Base-by-base conservation (phyloP, 2,329 filamentous ascomycete genomes). In the Ophiostoma perfectum region DNA sequence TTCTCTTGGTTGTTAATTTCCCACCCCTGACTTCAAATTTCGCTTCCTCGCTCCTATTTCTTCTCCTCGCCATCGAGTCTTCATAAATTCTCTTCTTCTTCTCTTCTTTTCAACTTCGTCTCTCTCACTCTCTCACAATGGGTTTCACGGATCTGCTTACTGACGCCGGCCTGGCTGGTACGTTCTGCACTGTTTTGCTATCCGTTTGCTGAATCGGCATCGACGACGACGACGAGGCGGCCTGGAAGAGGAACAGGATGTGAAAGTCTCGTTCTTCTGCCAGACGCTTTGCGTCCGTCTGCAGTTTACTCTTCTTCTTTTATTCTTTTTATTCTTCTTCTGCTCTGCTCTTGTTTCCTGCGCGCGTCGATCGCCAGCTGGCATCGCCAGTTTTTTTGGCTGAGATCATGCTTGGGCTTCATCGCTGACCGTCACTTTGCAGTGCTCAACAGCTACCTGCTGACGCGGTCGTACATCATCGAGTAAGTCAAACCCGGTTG, bases 381-480 rank as follows among this genome's bases (percentile, higher is more conserved):
- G 27, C 55, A 55, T 44, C 12, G 52, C 65, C 41, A 58, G 14
- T 12, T 41, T 27, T 27, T 52, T 41, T 39, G 44, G 65, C 18
- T 18, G 39, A 55, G 1, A 47, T 14, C 65, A 55, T 36, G 44
- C 38, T n/a, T 49, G 63, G 66, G 49, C 49, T 44, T 49, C 27
- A 58, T 70, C 66, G 62, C 68, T 71, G 70, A 70, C 71, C 52
- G 45, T 55, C 58, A 52, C 52, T 41, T 65, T 42, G 67, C 74
- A 86, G 83, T 87, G 73, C 84, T 90, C 72, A 86, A 90, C 81
- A 83, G 80, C 81, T 90, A 83, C 84, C 80, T 88, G 76, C 81
- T 80, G 76, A 90, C 87, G 74, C 85, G 88, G 76, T 90, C 86
- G 80, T 93, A 92, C 83, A 87, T 93, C 75, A 81, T 88, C 80